phyloP scores from a whole-genome alignment of 257 asterid genomes.

The Thymus mandschuricus region DNA sequence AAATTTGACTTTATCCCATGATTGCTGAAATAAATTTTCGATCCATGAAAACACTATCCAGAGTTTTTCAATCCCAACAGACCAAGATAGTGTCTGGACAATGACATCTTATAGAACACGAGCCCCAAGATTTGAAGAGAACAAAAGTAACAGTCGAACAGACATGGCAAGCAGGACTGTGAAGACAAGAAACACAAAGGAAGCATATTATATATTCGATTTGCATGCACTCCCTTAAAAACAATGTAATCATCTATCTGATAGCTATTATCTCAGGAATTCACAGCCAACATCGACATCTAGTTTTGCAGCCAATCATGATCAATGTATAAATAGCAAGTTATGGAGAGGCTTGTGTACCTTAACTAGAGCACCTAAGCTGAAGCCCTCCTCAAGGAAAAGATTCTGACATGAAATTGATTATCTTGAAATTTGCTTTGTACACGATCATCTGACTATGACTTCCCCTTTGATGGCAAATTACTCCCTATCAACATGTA shows the following conservation, averaged over 20 bases:
- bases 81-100: neutral
- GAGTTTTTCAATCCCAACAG: too few species aligned
- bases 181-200: neutral
- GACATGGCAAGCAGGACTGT: neutral
- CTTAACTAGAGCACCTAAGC: constrained; percentile 43
- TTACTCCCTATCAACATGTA: constrained; percentile 53
- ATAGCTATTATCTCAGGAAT: neutral
- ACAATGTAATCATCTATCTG: neutral
- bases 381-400: constrained; percentile 52
- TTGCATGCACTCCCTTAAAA: neutral
- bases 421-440: constrained; percentile 34
- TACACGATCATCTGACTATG: constrained; percentile 36
- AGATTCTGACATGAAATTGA: constrained; percentile 33
- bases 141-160: too few species aligned
- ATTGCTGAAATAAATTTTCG: too few species aligned
- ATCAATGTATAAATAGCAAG: neutral
- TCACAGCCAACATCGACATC: neutral
- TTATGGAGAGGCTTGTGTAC: constrained; percentile 32
- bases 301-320: neutral
- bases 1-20: too few species aligned
- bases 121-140: too few species aligned
- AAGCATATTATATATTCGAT: neutral
- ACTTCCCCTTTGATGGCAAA: constrained; percentile 37
- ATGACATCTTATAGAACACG: neutral
- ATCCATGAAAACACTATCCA: too few species aligned